Base-by-base conservation (phyloP, 1,139 yeast species). In the Hansenula sp. region DNA sequence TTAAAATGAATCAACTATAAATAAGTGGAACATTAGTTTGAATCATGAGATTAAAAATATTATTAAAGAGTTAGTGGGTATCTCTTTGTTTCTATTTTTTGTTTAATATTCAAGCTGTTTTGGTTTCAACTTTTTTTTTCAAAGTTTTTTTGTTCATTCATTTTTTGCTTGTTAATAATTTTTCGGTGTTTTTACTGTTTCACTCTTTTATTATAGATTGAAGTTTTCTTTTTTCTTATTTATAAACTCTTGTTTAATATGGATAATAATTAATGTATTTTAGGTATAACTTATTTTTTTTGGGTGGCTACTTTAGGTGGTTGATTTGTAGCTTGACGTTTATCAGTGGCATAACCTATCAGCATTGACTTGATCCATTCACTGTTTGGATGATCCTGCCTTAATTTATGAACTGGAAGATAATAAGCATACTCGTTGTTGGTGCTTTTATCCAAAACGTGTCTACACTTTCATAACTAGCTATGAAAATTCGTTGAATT, bases 1-100 rank as follows among this genome's bases (percentile, higher is more conserved):
- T 50, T 61, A 49, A 60, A 62, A 48, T 59, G 36, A 36, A 18
- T 21, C 4, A n/a, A 15, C 17, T 4, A 4, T 8, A 8, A 11
- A 16, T 11, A 17, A 33, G 18, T 10, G 21, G 3, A 16, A 18
- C 5, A 13, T 10, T 10, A 10, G 10, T n/a, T 4, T 8, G n/a
- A 30, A 5, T 30, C n/a, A 13, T 30, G 33, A n/a, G 10, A 30
- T 30, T 10, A 17, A 10, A 10, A 17, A 27, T 27, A 11, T 6
- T 16, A n/a, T 29, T 28, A 6, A 28, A n/a, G 31, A 28, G 18
- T n/a, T 24, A 33, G 29, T 33, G 18, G 28, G 36, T 21, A n/a
- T 21, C 25, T 21, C 25, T 21, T 21, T 21, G 9, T 6, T 21
- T 21, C 25, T 9, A 21, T 21, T 21, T 21, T n/a, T 11, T 28